Conservation (phyloP, 768 basidiomycete species). For the Collybia nuda region DNA sequence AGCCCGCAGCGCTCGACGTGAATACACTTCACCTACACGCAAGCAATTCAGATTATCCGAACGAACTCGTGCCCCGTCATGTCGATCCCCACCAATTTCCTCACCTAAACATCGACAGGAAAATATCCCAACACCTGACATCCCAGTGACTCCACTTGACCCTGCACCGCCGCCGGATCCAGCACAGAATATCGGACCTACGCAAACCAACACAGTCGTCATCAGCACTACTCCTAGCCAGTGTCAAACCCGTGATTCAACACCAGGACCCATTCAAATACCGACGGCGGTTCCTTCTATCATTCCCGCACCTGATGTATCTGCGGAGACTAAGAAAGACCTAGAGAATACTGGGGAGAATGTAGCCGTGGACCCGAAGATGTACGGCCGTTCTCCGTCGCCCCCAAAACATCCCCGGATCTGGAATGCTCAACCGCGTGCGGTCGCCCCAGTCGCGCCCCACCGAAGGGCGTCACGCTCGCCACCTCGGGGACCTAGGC, state of each 20-base stretch:
- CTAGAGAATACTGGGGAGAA: conserved; percentile 10
- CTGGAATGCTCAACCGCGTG: conserved; percentile 7
- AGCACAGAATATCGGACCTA: background rate
- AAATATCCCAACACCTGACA: background rate
- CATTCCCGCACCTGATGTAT: background rate
- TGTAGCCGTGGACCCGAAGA: conserved; percentile 18
- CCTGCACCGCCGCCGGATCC: background rate
- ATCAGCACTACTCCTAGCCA: background rate
- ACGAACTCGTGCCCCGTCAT: conserved; percentile 10
- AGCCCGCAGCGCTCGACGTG: conserved; percentile 17
- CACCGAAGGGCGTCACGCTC: conserved; percentile 27
- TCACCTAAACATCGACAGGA: conserved; percentile 8
- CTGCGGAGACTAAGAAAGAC: conserved; percentile 12
- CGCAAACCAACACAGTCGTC: background rate
- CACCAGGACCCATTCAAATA: background rate
- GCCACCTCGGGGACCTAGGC: conserved; percentile 41
- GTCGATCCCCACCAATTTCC: conserved; percentile 9
- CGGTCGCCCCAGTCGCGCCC: conserved; percentile 8
- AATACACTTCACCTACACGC: conserved; percentile 14
- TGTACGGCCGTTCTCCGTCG: conserved; percentile 16
- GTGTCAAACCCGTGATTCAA: background rate
- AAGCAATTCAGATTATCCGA: conserved; percentile 4
- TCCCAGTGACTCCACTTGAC: conserved; percentile 1
- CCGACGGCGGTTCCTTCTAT: background rate
- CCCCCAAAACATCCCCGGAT: conserved; percentile 22